Evolutionary conservation across 805 yeast genomes (phyloP).

Genomic region (Candida berthetii): DNA sequence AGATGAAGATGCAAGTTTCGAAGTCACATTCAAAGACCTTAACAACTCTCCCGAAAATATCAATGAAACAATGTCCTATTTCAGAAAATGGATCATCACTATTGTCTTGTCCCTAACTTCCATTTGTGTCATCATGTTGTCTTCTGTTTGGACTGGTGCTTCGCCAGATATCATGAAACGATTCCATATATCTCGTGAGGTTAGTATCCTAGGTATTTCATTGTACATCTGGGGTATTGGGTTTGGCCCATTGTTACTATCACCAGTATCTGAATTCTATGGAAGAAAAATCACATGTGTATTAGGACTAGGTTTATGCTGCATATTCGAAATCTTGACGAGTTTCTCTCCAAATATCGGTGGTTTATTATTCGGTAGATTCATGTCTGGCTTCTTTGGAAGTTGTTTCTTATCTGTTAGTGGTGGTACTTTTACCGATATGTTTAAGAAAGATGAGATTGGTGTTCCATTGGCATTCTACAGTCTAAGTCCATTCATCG

Average conservation of each 20-base stretch:
- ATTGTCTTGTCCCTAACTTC: conserved; percentile 47
- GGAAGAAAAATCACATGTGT: conserved; percentile 59
- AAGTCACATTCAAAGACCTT: conserved; percentile 21
- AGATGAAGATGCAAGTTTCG: conserved; percentile 13
- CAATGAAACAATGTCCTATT: conserved; percentile 27
- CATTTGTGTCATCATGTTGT: conserved; percentile 58
- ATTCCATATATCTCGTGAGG: conserved; percentile 49
- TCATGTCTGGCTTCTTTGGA: conserved; percentile 67
- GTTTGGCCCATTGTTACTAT: conserved; percentile 55
- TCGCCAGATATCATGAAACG: conserved; percentile 39
- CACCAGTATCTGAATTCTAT: conserved; percentile 62
- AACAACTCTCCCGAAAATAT: conserved; percentile 26
- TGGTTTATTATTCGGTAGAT: conserved; percentile 58
- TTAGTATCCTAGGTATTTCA: conserved; percentile 50
- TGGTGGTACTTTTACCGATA: conserved; percentile 72
- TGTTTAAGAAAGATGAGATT: conserved; percentile 53
- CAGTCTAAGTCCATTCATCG: conserved; percentile 58
- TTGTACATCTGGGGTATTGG: conserved; percentile 70
- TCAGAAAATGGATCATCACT: conserved; percentile 54
- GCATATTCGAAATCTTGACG: conserved; percentile 45
- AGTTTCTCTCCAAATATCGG: conserved; percentile 58
- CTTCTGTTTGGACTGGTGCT: conserved; percentile 64
- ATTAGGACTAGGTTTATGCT: conserved; percentile 53
- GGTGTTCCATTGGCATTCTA: conserved; percentile 67
- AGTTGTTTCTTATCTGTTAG: conserved; percentile 72